Base-by-base conservation (phyloP, 306 rosid species). In the Lathyrus sativus region DNA sequence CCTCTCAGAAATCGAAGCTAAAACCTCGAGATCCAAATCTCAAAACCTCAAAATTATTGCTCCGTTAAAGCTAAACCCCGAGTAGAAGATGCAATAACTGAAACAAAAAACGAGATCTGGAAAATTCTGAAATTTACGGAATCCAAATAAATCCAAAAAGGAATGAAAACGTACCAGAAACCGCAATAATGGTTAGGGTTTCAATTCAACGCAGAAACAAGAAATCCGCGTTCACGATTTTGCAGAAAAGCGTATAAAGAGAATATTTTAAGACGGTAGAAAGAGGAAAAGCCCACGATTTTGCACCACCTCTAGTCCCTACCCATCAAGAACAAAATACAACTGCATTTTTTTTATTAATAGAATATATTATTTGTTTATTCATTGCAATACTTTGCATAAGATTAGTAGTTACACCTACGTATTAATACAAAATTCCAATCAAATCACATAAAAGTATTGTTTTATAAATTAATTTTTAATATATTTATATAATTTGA, bases 21-120 rank as follows among this genome's bases (percentile, higher is more conserved):
- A 45, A 59, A 46, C 61, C 84, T 71, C 77, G 77, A 86, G 96
- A 88, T 91, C 88, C 76, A 49, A 60, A 67, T 12, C 60, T 60
- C 29, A 51, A 62, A 55, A 29, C 67, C 73, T 64, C 74, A 13
- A 71, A 64, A 61, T 18, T 62, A 67, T 72, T 37, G 38, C 18
- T 64, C 38, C 76, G 68, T 69, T 41, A 46, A 64, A 68, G 63
- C 69, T 54, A 43, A 66, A 55, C 81, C 83, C 46, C 29, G 8
- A 74, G 70, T 41, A 49, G 62, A 67, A 70, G 65, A 31, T 48
- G 65, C 48, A 74, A 55, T 12, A 62, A 53, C 75, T 71, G 57
- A 65, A 76, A 53, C 74, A 57, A 31, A 41, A 71, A 51, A 81
- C 56, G 75, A 82, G 87, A 89, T 84, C 88, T 84, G 71, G 55